Conservation (phyloP, 2,329 filamentous ascomycete species). For the Aspergillus costaricaensis region DNA sequence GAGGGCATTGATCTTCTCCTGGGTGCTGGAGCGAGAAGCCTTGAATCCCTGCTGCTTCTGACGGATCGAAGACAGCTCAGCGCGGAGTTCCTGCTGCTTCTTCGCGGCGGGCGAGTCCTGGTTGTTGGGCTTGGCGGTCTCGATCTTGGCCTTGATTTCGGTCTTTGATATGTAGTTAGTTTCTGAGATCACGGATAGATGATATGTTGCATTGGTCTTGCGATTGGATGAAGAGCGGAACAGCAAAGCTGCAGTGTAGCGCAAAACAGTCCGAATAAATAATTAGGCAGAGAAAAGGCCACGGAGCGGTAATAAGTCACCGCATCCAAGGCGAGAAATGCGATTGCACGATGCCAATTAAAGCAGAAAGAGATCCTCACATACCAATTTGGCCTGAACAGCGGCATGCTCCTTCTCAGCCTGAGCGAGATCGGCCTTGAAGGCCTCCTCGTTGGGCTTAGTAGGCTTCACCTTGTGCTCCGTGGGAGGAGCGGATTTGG, state of each 20-base stretch:
- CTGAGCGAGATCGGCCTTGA: slow-evolving; percentile 74
- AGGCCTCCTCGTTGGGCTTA: slow-evolving; percentile 84
- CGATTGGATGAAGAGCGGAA: neutral
- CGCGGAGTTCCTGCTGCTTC: slow-evolving; percentile 80
- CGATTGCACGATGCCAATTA: slow-evolving; percentile 8
- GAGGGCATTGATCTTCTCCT: slow-evolving; percentile 89
- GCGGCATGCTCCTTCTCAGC: slow-evolving; percentile 85
- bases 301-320: neutral
- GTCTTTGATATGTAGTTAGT: slow-evolving; percentile 64
- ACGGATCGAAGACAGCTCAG: slow-evolving; percentile 79
- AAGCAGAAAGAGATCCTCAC: slow-evolving; percentile 5
- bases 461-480: slow-evolving; percentile 64
- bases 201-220: neutral
- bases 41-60: slow-evolving; percentile 87
- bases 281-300: slow-evolving; percentile 1
- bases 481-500: slow-evolving; percentile 32
- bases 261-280: neutral
- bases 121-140: slow-evolving; percentile 77
- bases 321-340: slow-evolving; percentile 7
- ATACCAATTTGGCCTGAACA: slow-evolving; percentile 69
- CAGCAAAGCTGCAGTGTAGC: neutral
- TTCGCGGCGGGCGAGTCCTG: slow-evolving; percentile 78
- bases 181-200: slow-evolving; percentile 13
- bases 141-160: slow-evolving; percentile 83
- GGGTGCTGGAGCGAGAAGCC: slow-evolving; percentile 71